Evolutionary conservation across 768 basidiomycete genomes (phyloP).

Genomic region (Mycena maculata): DNA sequence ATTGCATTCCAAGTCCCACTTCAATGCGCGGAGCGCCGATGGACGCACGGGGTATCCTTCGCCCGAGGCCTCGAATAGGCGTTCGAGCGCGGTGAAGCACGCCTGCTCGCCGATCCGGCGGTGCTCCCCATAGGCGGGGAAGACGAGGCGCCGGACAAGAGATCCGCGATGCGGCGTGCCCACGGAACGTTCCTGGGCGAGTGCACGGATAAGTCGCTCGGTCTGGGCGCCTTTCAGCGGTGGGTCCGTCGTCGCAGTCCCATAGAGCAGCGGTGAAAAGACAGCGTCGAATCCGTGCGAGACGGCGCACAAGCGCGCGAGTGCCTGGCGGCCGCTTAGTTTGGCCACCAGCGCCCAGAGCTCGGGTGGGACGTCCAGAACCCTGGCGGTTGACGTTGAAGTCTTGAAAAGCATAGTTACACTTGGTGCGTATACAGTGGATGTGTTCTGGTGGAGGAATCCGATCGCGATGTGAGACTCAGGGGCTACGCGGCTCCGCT

Average conservation of each 20-base stretch:
- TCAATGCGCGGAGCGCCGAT: not conserved
- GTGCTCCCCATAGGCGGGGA: not conserved
- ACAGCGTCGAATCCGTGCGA: not conserved
- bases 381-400: not conserved
- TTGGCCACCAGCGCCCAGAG: not conserved
- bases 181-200: not conserved
- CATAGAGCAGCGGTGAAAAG: conserved; percentile 1
- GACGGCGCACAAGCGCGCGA: conserved; percentile 5
- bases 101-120: not conserved
- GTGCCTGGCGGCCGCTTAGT: not conserved
- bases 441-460: no score
- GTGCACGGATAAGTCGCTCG: not conserved
- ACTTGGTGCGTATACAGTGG: no score
- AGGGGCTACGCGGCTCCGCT: no score
- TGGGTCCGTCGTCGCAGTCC: not conserved
- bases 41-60: not conserved
- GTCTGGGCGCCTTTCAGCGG: not conserved
- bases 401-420: no score
- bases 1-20: not conserved
- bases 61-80: not conserved
- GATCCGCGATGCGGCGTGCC: not conserved
- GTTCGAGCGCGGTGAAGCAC: not conserved
- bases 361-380: conserved; percentile 7
- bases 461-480: no score
- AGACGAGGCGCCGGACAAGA: not conserved